Percentiles rank a stretch among this genome's conserved stretches.
phyloP scores from a whole-genome alignment of 2,329 filamentous ascomycete genomes.

The Alternaria dauci region DNA sequence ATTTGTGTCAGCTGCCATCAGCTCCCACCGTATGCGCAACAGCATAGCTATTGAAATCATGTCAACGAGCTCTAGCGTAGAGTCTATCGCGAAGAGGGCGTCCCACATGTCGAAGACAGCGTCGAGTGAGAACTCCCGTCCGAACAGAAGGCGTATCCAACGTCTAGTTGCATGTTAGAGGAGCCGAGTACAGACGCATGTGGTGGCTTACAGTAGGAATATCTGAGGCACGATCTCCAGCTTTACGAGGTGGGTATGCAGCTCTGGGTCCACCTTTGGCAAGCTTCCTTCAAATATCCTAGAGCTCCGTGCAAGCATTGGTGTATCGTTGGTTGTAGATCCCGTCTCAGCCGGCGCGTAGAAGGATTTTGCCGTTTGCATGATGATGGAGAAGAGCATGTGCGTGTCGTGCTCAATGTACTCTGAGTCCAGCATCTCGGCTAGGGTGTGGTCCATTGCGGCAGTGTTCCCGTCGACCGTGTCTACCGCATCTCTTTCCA shows the following conservation, averaged over 20 bases:
- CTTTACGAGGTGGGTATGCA: slow-evolving; percentile 79
- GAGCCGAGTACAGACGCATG: not conserved
- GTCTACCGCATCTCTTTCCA: slow-evolving; percentile 82
- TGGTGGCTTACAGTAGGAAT: slow-evolving; percentile 78
- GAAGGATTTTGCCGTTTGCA: slow-evolving; percentile 86
- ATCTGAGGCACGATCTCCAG: slow-evolving; percentile 96
- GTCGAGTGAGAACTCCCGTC: slow-evolving; percentile 89
- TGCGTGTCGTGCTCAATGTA: slow-evolving; percentile 93
- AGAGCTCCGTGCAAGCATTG: slow-evolving; percentile 85
- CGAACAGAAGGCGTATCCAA: slow-evolving; percentile 93
- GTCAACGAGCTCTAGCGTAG: slow-evolving; percentile 81
- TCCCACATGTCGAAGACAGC: slow-evolving; percentile 90
- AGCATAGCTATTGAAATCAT: slow-evolving; percentile 95
- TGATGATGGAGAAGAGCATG: slow-evolving; percentile 81
- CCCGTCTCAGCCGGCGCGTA: slow-evolving; percentile 72
- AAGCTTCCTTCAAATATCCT: slow-evolving; percentile 86
- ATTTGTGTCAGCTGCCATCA: slow-evolving; percentile 88
- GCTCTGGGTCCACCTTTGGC: slow-evolving; percentile 79
- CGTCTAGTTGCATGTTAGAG: slow-evolving; percentile 63
- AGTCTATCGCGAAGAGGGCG: slow-evolving; percentile 84
- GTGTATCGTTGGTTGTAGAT: slow-evolving; percentile 58
- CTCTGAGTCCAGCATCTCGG: slow-evolving; percentile 69
- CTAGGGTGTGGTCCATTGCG: slow-evolving; percentile 39
- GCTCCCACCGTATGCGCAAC: slow-evolving; percentile 86
- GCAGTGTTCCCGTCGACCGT: slow-evolving; percentile 27